phyloP scores from a whole-genome alignment of 2,329 filamentous ascomycete species.

The Penicillium janthinellum region DNA sequence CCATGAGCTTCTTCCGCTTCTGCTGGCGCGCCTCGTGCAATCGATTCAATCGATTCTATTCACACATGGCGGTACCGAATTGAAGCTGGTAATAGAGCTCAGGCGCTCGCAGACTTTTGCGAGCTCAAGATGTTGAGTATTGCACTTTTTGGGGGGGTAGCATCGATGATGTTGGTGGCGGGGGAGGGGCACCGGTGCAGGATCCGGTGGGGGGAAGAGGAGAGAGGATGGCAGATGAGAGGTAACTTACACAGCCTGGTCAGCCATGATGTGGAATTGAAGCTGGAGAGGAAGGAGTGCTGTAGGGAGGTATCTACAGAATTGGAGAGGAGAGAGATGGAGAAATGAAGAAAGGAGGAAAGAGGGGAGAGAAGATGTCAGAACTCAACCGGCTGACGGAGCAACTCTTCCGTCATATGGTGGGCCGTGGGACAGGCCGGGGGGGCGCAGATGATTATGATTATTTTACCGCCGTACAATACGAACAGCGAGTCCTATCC shows the following conservation, averaged over 20 bases:
- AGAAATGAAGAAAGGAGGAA: constrained; percentile 25
- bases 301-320: constrained; percentile 18
- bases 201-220: not conserved
- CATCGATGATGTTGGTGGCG: not conserved
- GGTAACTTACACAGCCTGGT: constrained; percentile 48
- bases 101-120: not conserved
- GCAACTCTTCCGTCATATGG: constrained; percentile 40
- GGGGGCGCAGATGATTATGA: constrained; percentile 5
- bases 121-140: not conserved
- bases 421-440: constrained; percentile 26
- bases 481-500: not conserved
- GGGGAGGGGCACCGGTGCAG: constrained; percentile 1
- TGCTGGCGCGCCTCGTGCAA: not conserved
- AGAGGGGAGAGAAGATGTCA: constrained; percentile 25
- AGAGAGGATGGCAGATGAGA: not conserved
- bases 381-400: constrained; percentile 35
- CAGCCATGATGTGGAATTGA: constrained; percentile 42
- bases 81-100: not conserved
- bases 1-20: not conserved
- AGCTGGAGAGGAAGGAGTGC: constrained; percentile 22
- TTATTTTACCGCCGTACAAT: constrained; percentile 15
- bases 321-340: constrained; percentile 19
- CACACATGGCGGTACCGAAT: not conserved
- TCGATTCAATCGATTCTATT: constrained; percentile 2
- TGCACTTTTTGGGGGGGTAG: not conserved